A percentile compares a stretch with the other conserved stretches of the same genome.
These are phyloP conservation scores for Avena sativa DNA, from an alignment of 176 grass and related monocot genomes.

Conservation along the genomic window DNA sequence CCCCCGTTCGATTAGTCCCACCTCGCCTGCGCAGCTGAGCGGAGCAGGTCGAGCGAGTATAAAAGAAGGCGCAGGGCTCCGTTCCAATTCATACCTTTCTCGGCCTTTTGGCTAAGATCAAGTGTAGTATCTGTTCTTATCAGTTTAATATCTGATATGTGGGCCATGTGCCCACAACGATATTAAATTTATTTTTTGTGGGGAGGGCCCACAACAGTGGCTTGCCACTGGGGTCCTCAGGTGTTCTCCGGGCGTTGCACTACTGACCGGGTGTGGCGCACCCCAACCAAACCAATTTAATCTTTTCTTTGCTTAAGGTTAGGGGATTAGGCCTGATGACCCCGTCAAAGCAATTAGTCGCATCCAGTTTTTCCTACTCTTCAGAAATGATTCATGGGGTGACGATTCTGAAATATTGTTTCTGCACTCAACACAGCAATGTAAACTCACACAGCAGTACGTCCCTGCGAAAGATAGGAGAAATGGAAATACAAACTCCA, in stretches of 20 bases:
- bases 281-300: background rate
- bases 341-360: too few relatives aligned
- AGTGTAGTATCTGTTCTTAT: conserved; percentile 84
- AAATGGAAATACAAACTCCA: too few relatives aligned
- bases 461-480: too few relatives aligned
- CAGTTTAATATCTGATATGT: conserved; percentile 74
- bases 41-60: background rate
- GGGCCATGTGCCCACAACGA: background rate
- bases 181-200: conserved; percentile 11
- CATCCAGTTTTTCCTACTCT: too few relatives aligned
- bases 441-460: too few relatives aligned
- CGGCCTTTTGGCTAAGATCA: conserved; percentile 87
- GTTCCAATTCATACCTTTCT: conserved; percentile 53
- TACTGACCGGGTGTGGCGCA: background rate
- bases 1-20: background rate
- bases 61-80: background rate
- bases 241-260: background rate
- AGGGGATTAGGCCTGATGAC: too few relatives aligned
- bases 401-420: too few relatives aligned
- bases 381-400: too few relatives aligned
- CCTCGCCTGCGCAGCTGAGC: background rate
- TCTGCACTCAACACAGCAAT: too few relatives aligned
- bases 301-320: background rate
- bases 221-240: background rate
- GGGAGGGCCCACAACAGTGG: background rate